Evolutionary conservation across 768 basidiomycete species (phyloP), one percentile per base, ranked within the genome.

Genomic region (Naganishia friedmannii): DNA sequence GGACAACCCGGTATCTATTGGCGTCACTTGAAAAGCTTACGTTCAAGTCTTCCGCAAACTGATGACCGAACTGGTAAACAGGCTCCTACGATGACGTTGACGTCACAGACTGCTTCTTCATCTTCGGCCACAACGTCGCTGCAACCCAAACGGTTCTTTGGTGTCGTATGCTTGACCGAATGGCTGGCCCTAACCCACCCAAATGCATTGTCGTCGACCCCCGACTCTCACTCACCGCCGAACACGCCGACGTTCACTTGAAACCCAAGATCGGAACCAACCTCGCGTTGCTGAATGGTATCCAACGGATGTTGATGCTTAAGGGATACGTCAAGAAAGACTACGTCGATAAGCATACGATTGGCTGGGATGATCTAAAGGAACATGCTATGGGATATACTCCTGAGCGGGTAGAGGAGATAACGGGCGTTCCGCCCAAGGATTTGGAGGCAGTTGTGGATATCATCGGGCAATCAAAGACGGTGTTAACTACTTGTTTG

Each of bases 91-190:
- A 57, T 28, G 68, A 69, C 32, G 46, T 69, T 28, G 70, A 70
- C 29, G 60, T 70, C 21, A 65, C 70, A 32, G 74, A 75, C 66
- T 67, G 70, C 46, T 53, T 75, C 39, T 72, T 73, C 65, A 37
- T 73, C 21, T 69, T 73, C 55, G 74, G 74, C 0, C 74, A 75
- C 71, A 75, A 75, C 68, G 68, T 73, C 34, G 74, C 73, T 19
- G 74, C 72, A 9, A 75, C 74, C 1, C 73, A 73, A 51, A 75
- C 73, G 19, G 72, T 75, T 0, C 63, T 75, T n/a, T 75, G 74
- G 74, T 26, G 53, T 3, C 73, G 74, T 42, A 69, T 75, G 65
- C 73, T 73, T 21, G 74, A 75, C 57, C 72, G 74, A 7, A 67
- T 75, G 10, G 71, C 63, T 9, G 70, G 72, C 7, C 70, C 69